Conservation (phyloP, 768 basidiomycete species). For the Lyophyllum atratum region DNA sequence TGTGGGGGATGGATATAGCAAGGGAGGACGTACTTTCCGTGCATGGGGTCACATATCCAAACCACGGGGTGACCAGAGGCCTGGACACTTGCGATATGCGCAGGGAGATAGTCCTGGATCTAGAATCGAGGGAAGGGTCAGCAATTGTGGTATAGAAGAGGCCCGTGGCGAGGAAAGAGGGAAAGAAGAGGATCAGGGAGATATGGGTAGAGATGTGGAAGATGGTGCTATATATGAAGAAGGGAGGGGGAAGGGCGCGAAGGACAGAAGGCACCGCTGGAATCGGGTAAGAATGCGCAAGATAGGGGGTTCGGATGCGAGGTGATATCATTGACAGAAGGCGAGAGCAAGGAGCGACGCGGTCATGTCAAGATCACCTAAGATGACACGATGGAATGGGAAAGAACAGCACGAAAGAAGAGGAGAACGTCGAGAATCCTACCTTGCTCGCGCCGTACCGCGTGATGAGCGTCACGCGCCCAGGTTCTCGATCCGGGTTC, state of each 20-base stretch:
- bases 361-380: no score
- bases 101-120: slow-evolving; percentile 75
- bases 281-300: not conserved
- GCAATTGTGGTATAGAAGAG: not conserved
- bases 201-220: not conserved
- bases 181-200: not conserved
- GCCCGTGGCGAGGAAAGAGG: not conserved
- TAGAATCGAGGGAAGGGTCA: slow-evolving; percentile 26
- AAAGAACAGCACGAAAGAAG: not conserved
- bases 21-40: slow-evolving; percentile 79
- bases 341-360: not conserved
- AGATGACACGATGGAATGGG: not conserved
- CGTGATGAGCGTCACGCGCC: slow-evolving; percentile 88
- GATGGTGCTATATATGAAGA: not conserved
- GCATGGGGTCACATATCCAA: slow-evolving; percentile 99
- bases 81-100: slow-evolving; percentile 83
- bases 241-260: not conserved
- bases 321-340: not conserved
- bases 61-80: slow-evolving; percentile 81
- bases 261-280: not conserved
- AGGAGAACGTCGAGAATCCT: slow-evolving; percentile 1
- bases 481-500: slow-evolving; percentile 81
- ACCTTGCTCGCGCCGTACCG: slow-evolving; percentile 92
- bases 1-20: not conserved
- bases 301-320: not conserved